Evolutionary conservation across 2,329 filamentous ascomycete genomes (phyloP), one percentile per base, ranked within the genome.

Genomic region (Trichoderma gracile): DNA sequence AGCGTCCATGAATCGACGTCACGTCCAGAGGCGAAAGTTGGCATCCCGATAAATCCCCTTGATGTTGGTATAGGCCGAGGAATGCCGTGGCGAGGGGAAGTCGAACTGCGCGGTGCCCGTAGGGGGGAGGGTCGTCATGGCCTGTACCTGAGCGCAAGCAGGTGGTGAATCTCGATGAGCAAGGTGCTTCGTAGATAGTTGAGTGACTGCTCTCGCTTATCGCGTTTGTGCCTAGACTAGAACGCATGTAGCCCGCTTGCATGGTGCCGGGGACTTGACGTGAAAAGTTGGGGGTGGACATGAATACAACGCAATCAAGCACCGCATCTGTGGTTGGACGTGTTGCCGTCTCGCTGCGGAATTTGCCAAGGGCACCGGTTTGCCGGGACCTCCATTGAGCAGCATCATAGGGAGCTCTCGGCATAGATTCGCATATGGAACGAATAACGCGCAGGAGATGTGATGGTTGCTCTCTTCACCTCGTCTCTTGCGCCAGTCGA

Each of bases 151-250:
- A 38, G 10, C 9, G 14, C 33, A 38, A 17, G 49, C 30, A 62
- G 47, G 42, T 47, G 52, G 17, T 30, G 23, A 47, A 42, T 49
- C 27, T 43, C 60, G 56, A 42, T 50, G 30, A 43, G 45, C 27
- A 38, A 42, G 30, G 23, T 27, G 42, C 27, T 49, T 46, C 30
- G 30, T 49, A 59, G 42, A 46, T 57, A 52, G 64, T 59, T 27
- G 54, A 60, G 52, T 21, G 38, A 50, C 12, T 38, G 38, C 33
- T 49, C 64, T 67, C 64, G 64, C 66, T 67, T 67, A 65, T 67
- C 64, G 66, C 64, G 58, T 63, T 49, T 66, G 66, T 64, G 59
- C 49, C 53, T 45, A 23, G 52, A 21, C 66, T 55, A 57, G 10
- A 49, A 25, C 50, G 33, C 63, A 62, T 56, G 64, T 57, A 52